phyloP scores from a whole-genome alignment of 1,284 basidiomycete species.

The Polyporus tsugae region DNA sequence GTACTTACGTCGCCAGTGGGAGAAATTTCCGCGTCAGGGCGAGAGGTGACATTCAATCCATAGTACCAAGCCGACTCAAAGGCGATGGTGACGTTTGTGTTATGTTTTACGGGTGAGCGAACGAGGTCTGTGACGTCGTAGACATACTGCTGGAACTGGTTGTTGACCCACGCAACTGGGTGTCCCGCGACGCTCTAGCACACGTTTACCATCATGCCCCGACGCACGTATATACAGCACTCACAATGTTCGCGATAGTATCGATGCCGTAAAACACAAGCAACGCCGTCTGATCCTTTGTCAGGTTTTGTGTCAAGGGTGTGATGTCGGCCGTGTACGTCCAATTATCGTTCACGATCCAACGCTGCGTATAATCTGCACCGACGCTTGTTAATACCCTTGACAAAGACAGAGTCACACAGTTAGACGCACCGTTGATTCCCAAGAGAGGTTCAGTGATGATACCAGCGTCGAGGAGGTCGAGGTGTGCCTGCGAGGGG shows the following conservation, averaged over 20 bases:
- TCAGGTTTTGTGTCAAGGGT: conserved; percentile 46
- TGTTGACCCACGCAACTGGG: conserved; percentile 63
- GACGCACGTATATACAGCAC: conserved; percentile 16
- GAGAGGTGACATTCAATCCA: conserved; percentile 58
- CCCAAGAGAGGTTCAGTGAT: conserved; percentile 64
- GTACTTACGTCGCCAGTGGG: conserved; percentile 42
- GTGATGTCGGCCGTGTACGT: conserved; percentile 65
- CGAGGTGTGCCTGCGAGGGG: conserved; percentile 64
- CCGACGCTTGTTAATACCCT: not conserved
- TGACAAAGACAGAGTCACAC: not conserved
- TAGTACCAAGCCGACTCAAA: conserved; percentile 64
- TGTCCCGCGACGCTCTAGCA: conserved; percentile 57
- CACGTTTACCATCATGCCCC: not conserved
- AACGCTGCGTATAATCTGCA: conserved; percentile 62
- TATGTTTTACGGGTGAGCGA: conserved; percentile 38
- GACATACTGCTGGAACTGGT: conserved; percentile 64
- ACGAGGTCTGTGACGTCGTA: conserved; percentile 59
- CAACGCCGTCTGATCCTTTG: conserved; percentile 43
- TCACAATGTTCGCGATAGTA: conserved; percentile 61
- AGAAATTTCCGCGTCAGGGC: conserved; percentile 55
- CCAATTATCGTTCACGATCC: conserved; percentile 68
- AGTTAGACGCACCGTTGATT: conserved; percentile 52
- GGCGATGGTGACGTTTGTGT: conserved; percentile 57
- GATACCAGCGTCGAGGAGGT: conserved; percentile 58
- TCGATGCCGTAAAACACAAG: conserved; percentile 70